Percentiles rank a stretch among this genome's conserved stretches.
phyloP scores from a whole-genome alignment of 805 yeast genomes.

The Wickerhamiella cacticola region DNA sequence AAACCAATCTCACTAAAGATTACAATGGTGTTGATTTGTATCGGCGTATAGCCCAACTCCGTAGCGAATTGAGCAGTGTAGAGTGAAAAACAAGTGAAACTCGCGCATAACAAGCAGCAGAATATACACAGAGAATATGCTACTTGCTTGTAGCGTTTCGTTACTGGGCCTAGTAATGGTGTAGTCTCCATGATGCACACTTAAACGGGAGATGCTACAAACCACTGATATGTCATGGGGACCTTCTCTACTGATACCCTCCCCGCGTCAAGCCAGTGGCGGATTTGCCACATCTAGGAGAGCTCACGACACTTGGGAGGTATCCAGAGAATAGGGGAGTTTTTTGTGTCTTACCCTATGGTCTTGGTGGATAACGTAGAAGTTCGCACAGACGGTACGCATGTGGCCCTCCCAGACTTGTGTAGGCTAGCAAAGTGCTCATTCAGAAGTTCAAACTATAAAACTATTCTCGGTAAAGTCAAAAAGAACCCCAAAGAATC shows the following conservation, averaged over 20 bases:
- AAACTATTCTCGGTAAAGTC: not conserved
- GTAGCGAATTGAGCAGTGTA: slow-evolving; percentile 59
- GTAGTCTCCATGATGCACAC: slow-evolving; percentile 3
- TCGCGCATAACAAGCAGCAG: slow-evolving; percentile 58
- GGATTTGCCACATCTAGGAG: slow-evolving; percentile 2
- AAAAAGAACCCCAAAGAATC: not conserved
- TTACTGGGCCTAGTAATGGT: not conserved
- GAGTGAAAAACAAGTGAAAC: slow-evolving; percentile 69
- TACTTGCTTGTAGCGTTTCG: not conserved
- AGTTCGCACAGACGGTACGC: not conserved
- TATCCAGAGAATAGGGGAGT: too few relatives aligned
- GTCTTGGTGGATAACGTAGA: not conserved
- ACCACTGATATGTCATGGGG: not conserved
- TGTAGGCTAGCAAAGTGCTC: not conserved
- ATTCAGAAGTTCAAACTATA: not conserved
- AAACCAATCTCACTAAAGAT: slow-evolving; percentile 66
- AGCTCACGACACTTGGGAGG: too few relatives aligned
- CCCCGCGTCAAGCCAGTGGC: too few relatives aligned
- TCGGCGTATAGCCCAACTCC: slow-evolving; percentile 48
- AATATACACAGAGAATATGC: slow-evolving; percentile 15
- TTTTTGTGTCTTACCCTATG: not conserved
- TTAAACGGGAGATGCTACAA: not conserved
- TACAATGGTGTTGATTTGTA: slow-evolving; percentile 61
- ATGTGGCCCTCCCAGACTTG: not conserved
- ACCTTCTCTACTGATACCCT: too few relatives aligned